Percentiles rank a stretch among this genome's conserved stretches.
Conservation (phyloP, 352 stramenopile genomes). For the Phytophthora meadii region DNA sequence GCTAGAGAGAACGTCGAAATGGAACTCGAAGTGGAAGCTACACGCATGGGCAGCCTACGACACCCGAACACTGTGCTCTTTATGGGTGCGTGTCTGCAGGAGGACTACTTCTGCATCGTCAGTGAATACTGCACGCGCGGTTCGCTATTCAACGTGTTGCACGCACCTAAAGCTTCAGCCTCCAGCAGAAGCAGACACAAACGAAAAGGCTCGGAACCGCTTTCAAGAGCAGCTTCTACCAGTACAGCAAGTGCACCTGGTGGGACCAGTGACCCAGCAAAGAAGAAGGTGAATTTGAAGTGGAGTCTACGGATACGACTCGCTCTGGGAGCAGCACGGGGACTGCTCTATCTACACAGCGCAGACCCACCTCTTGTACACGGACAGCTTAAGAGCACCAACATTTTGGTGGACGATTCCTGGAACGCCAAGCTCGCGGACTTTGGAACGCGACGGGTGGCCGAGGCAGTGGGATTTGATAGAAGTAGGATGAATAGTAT, state of each 20-base stretch:
- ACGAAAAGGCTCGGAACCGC: conserved; percentile 33
- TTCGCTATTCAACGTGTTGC: conserved; percentile 96
- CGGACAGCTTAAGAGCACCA: conserved; percentile 88
- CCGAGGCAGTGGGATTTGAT: conserved; percentile 81
- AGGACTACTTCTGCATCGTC: conserved; percentile 97
- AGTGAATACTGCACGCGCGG: conserved; percentile 95
- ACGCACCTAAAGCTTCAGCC: conserved; percentile 48
- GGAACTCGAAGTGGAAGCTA: conserved; percentile 83
- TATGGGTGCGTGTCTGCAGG: conserved; percentile 96
- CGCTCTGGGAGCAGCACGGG: conserved; percentile 78
- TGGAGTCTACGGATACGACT: conserved; percentile 85
- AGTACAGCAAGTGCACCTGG: conserved; percentile 30
- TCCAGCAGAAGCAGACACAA: conserved; percentile 38
- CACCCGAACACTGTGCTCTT: conserved; percentile 99
- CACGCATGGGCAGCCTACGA: conserved; percentile 91
- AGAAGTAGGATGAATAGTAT: conserved; percentile 65
- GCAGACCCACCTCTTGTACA: conserved; percentile 86
- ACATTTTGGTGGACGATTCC: conserved; percentile 90
- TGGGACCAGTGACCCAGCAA: conserved; percentile 31
- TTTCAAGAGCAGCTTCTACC: conserved; percentile 16
- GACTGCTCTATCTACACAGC: conserved; percentile 86
- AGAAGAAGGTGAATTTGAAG: conserved; percentile 74
- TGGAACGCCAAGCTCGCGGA: conserved; percentile 91
- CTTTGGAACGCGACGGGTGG: conserved; percentile 83
- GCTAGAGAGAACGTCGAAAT: conserved; percentile 82